phyloP scores from a whole-genome alignment of 345 rosid species.

The Pugionium cornutum region DNA sequence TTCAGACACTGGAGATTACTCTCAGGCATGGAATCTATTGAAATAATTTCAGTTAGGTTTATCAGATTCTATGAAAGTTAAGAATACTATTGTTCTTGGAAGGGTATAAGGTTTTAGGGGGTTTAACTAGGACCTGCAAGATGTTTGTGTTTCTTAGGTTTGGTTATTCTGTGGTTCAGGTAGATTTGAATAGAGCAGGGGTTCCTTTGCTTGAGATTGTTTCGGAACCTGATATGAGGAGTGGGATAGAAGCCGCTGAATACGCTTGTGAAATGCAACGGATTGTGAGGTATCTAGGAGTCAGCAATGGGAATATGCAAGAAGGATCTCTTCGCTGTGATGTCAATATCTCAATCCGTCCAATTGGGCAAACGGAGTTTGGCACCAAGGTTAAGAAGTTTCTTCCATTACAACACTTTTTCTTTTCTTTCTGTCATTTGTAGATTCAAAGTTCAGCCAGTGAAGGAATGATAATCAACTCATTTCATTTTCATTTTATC shows the following conservation, averaged over 20 bases:
- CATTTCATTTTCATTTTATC: constrained; percentile 2
- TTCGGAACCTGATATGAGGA: constrained; percentile 98
- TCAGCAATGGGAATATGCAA: constrained; percentile 92
- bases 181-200: constrained; percentile 94
- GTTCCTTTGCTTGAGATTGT: constrained; percentile 97
- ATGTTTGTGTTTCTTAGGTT: constrained; percentile 30
- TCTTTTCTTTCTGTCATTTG: not conserved
- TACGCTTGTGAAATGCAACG: constrained; percentile 84
- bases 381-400: constrained; percentile 76
- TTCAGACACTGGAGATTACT: constrained; percentile 65
- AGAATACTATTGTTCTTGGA: not conserved
- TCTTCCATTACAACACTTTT: constrained; percentile 3
- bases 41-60: not conserved
- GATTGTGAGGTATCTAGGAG: constrained; percentile 78
- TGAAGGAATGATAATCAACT: constrained; percentile 2
- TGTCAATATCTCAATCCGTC: constrained; percentile 93
- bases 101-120: constrained; percentile 23
- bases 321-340: constrained; percentile 97
- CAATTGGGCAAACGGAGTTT: constrained; percentile 70
- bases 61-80: not conserved
- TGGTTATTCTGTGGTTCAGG: constrained; percentile 45
- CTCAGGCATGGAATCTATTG: constrained; percentile 56
- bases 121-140: constrained; percentile 10
- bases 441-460: constrained; percentile 12
- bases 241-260: constrained; percentile 83